Percentiles rank a stretch among this genome's conserved stretches.
Evolutionary conservation across 495 filamentous ascomycete genomes (phyloP).

Genomic region (Annulohypoxylon bovei): DNA sequence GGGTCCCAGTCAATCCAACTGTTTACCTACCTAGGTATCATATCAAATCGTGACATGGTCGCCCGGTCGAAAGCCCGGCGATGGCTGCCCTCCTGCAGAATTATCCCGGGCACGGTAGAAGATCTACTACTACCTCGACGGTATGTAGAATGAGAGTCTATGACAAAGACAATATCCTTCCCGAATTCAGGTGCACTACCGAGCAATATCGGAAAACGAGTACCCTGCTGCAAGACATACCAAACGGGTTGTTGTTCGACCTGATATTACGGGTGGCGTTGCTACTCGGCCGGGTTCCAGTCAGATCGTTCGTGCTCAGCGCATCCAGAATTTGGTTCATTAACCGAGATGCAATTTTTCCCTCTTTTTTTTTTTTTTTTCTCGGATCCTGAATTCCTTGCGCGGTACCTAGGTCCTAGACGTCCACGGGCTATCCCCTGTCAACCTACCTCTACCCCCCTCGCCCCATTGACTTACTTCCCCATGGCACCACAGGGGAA

Average conservation of each 20-base stretch:
- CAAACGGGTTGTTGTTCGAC: constrained; percentile 19
- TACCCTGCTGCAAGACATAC: constrained; percentile 13
- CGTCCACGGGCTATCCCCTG: constrained; percentile 1
- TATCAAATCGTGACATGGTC: constrained; percentile 35
- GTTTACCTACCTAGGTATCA: too few species aligned
- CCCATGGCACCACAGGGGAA: constrained; percentile 38
- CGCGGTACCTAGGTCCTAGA: constrained; percentile 3
- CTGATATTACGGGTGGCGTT: constrained; percentile 29
- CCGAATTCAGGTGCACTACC: constrained; percentile 6
- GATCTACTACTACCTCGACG: constrained; percentile 37
- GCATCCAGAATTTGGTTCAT: constrained; percentile 38
- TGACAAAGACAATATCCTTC: constrained; percentile 29
- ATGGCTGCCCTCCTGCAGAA: constrained; percentile 35
- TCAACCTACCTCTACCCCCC: not conserved
- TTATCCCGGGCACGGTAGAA: constrained; percentile 43
- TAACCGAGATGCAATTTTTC: constrained; percentile 37
- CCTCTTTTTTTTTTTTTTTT: constrained; percentile 4
- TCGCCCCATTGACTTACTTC: constrained; percentile 19
- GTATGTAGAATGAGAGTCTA: constrained; percentile 18
- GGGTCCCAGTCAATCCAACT: constrained; percentile 2
- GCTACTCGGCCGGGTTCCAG: constrained; percentile 25
- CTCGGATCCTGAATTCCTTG: constrained; percentile 20
- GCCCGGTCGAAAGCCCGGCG: constrained; percentile 32
- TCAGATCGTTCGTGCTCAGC: constrained; percentile 31
- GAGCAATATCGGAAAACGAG: constrained; percentile 19